Evolutionary conservation across 2,329 filamentous ascomycete genomes (phyloP).

Genomic region (Cadophora gregata): DNA sequence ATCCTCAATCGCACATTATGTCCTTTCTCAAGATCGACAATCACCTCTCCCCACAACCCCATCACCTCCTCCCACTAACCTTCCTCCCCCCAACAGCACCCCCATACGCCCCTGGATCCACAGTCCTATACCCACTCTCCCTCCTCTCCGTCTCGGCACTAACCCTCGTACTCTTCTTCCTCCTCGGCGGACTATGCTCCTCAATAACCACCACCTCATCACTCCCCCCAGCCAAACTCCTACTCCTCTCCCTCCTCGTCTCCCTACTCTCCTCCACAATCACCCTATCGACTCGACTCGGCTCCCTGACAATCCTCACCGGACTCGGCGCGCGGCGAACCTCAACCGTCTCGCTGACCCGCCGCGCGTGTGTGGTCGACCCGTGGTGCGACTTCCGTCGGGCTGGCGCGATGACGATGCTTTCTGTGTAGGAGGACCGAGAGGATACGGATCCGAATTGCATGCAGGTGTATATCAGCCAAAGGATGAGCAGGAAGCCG

Average conservation of each 20-base stretch:
- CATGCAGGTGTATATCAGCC: conserved; percentile 52
- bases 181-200: conserved; percentile 43
- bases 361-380: conserved; percentile 27
- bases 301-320: conserved; percentile 36
- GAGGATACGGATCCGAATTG: conserved; percentile 28
- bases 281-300: conserved; percentile 37
- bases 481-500: conserved; percentile 58
- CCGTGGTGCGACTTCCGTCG: conserved; percentile 33
- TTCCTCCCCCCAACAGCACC: conserved; percentile 40
- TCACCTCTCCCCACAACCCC: not conserved
- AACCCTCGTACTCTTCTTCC: conserved; percentile 40
- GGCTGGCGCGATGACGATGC: conserved; percentile 31
- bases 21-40: not conserved
- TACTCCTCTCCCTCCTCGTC: conserved; percentile 32
- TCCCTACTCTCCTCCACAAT: conserved; percentile 42
- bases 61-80: conserved; percentile 30
- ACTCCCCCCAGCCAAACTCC: conserved; percentile 32
- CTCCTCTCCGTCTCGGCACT: conserved; percentile 31
- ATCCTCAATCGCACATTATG: not conserved
- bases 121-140: conserved; percentile 43
- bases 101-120: conserved; percentile 42
- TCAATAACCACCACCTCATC: conserved; percentile 47
- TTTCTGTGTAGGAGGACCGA: conserved; percentile 30
- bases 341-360: conserved; percentile 40
- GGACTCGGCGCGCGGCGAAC: conserved; percentile 34